phyloP scores from a whole-genome alignment of 306 rosid species.

The Vicia villosa region DNA sequence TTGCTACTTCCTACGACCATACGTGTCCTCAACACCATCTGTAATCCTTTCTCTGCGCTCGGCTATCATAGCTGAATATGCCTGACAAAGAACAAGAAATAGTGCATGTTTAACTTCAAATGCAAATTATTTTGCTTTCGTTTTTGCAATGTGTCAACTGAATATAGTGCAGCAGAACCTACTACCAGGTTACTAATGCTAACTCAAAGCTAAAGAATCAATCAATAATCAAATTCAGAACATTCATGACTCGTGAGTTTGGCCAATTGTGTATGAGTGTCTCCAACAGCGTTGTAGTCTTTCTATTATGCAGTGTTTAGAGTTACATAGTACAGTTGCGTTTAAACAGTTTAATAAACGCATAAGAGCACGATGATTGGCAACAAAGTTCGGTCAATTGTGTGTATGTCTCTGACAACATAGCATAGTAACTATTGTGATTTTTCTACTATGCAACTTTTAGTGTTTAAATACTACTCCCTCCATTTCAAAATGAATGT shows the following conservation, averaged over 20 bases:
- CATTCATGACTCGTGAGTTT: too few species aligned
- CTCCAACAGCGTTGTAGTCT: too few species aligned
- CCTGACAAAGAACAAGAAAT: constrained; percentile 52
- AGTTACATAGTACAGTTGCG: too few species aligned
- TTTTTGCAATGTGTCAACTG: neutral
- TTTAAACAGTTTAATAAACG: neutral
- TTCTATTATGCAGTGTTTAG: too few species aligned
- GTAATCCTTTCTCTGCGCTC: constrained; percentile 72
- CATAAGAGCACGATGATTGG: neutral
- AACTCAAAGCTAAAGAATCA: too few species aligned
- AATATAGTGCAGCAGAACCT: constrained; percentile 7
- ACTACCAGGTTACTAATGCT: neutral
- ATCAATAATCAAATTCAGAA: too few species aligned
- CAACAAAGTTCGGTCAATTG: neutral
- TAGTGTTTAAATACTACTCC: neutral
- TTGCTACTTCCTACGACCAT: constrained; percentile 56
- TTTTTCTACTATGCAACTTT: neutral
- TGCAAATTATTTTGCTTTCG: constrained; percentile 1
- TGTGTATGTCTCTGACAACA: neutral
- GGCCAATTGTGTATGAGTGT: too few species aligned
- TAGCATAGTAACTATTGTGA: neutral
- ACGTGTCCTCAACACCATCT: constrained; percentile 83
- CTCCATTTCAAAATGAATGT: too few species aligned
- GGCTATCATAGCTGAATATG: constrained; percentile 80
- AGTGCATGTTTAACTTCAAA: neutral